Evolutionary conservation across 768 basidiomycete species (phyloP), one percentile per base, ranked within the genome.

Genomic region (Nidularia pulvinata): DNA sequence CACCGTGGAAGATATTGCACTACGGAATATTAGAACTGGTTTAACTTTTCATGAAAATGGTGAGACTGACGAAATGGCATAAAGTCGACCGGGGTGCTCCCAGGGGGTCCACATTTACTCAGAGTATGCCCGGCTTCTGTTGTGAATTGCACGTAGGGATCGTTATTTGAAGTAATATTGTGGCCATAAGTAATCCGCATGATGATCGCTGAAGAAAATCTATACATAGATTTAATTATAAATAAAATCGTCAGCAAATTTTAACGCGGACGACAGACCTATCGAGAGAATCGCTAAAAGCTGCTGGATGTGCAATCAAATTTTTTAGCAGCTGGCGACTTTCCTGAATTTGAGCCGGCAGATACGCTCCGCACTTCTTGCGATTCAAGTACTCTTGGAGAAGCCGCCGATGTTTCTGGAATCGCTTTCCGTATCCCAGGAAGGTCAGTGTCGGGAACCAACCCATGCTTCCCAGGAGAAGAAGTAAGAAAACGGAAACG

Each of bases 381-480:
- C 25, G 55, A 22, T 61, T 62, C 13, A 66, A 62, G 42, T 66
- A 60, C 7, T 61, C 52, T 34, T 64, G 60, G 52, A 69, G 65
- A 9, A 63, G 56, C n/a, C 59, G 56, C 6, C 61, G 53, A 19
- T 57, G 52, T 52, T 60, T 58, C 51, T 59, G 61, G 58, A 64
- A 67, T n/a, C 57, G 54, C 14, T 56, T 39, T 5, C 59, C 57
- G 33, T 66, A 65, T 1, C 61, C 65, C 47, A 65, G 44, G 7
- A 64, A 59, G 2, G 56, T 51, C 30, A 65, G 53, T 7, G 56
- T 47, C 54, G 59, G 59, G 3, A 48, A 49, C 44, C 58, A 63
- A 46, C 61, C 63, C 54, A 65, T 59, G 10, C 64, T 66, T 42
- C 11, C 11, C 39, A 42, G 16, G 39, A 4, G 25, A 25, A 42